Percentiles rank a stretch among this genome's conserved stretches.
These are phyloP conservation scores for Aureobasidium sp. DNA, from an alignment of 2,329 filamentous ascomycete species.

Conservation along the genomic window DNA sequence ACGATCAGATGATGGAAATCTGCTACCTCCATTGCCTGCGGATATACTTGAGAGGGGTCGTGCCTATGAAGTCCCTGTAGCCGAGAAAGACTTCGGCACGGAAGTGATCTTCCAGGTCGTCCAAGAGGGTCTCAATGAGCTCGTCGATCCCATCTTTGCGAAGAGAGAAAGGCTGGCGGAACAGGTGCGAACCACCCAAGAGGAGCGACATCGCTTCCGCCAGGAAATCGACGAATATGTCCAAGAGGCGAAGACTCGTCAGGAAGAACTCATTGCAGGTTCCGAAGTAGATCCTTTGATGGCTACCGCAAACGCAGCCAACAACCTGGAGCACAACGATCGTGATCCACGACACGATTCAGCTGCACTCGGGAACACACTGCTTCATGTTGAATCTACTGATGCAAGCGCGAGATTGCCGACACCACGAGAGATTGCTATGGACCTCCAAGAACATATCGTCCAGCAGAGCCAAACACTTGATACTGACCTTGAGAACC, in stretches of 20 bases:
- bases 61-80: constrained; percentile 67
- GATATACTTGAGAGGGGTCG: constrained; percentile 63
- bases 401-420: not conserved
- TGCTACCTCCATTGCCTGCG: constrained; percentile 49
- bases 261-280: constrained; percentile 24
- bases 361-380: not conserved
- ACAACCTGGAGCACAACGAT: not conserved
- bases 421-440: constrained; percentile 7
- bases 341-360: not conserved
- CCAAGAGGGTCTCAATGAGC: constrained; percentile 86
- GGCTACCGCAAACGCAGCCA: constrained; percentile 16
- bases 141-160: constrained; percentile 80
- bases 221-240: constrained; percentile 32
- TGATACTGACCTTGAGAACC: constrained; percentile 21
- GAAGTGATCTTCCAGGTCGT: constrained; percentile 88
- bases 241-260: constrained; percentile 18
- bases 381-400: not conserved
- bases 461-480: constrained; percentile 22
- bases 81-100: constrained; percentile 73
- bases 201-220: constrained; percentile 48
- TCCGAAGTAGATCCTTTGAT: constrained; percentile 21
- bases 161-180: constrained; percentile 68
- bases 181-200: constrained; percentile 54
- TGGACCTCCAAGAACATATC: constrained; percentile 18
- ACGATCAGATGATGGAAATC: not conserved